These are phyloP conservation scores for Jaenimonas drosophilae DNA, from an alignment of 208 protist species.

Conservation along the genomic window DNA sequence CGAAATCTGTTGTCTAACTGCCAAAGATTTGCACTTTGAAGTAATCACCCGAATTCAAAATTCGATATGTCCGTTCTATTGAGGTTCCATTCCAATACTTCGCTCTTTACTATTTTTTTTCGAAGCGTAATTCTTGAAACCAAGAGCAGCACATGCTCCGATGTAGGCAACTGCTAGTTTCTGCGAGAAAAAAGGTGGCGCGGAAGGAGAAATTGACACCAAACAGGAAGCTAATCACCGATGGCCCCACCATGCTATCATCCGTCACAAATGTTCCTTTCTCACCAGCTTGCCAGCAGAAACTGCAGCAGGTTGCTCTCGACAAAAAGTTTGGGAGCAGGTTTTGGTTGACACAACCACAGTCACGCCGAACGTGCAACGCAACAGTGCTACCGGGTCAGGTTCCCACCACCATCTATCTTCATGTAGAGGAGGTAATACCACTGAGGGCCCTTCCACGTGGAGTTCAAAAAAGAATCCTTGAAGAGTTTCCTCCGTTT, in stretches of 20 bases:
- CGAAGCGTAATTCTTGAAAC: no score
- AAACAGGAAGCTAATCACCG: slow-evolving; percentile 3
- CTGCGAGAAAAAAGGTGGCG: no score
- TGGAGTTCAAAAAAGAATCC: slow-evolving; percentile 46
- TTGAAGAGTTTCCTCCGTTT: slow-evolving; percentile 81
- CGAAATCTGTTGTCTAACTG: not conserved
- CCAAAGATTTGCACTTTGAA: slow-evolving; percentile 1
- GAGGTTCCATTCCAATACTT: no score
- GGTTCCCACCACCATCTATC: slow-evolving; percentile 49
- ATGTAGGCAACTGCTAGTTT: no score
- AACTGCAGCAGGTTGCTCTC: slow-evolving; percentile 28
- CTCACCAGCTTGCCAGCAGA: slow-evolving; percentile 30
- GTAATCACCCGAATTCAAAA: not conserved
- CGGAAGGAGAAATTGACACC: no score
- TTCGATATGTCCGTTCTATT: not conserved
- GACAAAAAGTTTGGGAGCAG: slow-evolving; percentile 36
- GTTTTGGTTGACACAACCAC: slow-evolving; percentile 75
- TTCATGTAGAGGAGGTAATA: slow-evolving; percentile 72
- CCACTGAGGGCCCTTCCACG: slow-evolving; percentile 42
- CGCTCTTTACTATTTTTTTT: no score
- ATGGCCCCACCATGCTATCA: slow-evolving; percentile 49
- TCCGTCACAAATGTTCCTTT: slow-evolving; percentile 73
- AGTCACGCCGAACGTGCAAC: slow-evolving; percentile 63
- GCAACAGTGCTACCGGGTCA: slow-evolving; percentile 58
- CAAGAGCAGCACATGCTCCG: no score